Evolutionary conservation across 108 stramenopile species (phyloP), one percentile per base, ranked within the genome.

Genomic region (Fragilariopsis cylindrus): DNA sequence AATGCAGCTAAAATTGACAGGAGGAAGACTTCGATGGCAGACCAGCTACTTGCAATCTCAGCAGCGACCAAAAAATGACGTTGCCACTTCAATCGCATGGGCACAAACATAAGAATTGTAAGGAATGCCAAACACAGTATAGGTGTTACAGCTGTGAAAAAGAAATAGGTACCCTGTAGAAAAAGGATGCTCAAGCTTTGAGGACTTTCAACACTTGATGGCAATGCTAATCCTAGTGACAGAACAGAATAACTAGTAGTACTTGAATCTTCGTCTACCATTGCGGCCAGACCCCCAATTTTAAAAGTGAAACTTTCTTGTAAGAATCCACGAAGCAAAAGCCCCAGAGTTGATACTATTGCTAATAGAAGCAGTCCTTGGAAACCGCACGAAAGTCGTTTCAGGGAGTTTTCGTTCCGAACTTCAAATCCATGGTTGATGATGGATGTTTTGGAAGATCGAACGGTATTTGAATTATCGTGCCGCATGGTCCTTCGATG

Each of bases 1-100:
- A 97, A 60, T 0, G 94, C 88, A 7, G 89, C 95, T 13, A 89
- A 69, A 48, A 93, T 88, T 49, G 86, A 83, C 8, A 97, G 74
- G 0, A 89, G 73, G 74, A 97, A 97, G 5, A 97, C 96, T 70
- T 97, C 96, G 41, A 96, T 78, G 4, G 95, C 95, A 53, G 87
- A 86, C 96, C 96, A 97, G 15, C 92, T 92, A 60, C 92, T 96
- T 19, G 88, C 72, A 13, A 97, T 81, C 74, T 97, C 96, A 40
- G 89, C 91, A 19, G 92, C 82, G 8, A 90, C 72, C 43, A 82
- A 73, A 44, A 91, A 76, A 4, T 65, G 56, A 21, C 74, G 52
- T 65, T 95, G 94, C 4, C 44, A 63, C 44, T 55, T 63, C 43
- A 85, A 57, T 16, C 72, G 83, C 87, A 96, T 70, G 0, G 96